Evolutionary conservation across 2,329 filamentous ascomycete genomes (phyloP).

Genomic region (Biscogniauxia marginata): DNA sequence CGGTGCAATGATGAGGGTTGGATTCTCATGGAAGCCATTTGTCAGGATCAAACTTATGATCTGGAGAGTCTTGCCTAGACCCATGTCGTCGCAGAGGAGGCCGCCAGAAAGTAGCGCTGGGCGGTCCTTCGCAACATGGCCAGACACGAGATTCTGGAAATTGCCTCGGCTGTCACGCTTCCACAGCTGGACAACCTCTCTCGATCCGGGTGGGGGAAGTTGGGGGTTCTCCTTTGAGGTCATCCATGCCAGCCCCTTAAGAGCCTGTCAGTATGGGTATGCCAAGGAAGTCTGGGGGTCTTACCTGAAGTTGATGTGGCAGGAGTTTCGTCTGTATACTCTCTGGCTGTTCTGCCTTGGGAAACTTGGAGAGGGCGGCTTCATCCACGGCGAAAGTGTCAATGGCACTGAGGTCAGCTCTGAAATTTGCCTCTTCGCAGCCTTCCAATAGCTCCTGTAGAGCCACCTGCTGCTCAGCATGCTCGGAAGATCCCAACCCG

Average conservation of each 20-base stretch:
- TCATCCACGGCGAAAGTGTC: conserved; percentile 73
- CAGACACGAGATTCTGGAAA: conserved; percentile 70
- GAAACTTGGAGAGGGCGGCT: conserved; percentile 67
- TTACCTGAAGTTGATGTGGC: conserved; percentile 71
- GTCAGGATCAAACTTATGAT: conserved; percentile 75
- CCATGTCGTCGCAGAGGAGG: conserved; percentile 91
- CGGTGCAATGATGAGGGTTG: conserved; percentile 78
- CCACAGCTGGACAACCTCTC: conserved; percentile 75
- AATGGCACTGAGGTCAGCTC: conserved; percentile 61
- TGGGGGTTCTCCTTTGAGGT: conserved; percentile 69
- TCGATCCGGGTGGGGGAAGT: conserved; percentile 57
- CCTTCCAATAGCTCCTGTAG: conserved; percentile 64
- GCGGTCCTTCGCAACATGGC: conserved; percentile 56
- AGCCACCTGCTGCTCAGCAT: conserved; percentile 41
- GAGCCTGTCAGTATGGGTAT: conserved; percentile 15
- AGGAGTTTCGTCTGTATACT: conserved; percentile 66
- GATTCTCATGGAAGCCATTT: conserved; percentile 47
- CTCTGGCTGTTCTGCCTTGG: conserved; percentile 67
- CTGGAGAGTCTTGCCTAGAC: conserved; percentile 84
- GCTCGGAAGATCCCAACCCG: conserved; percentile 26
- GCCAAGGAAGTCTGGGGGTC: conserved; percentile 6
- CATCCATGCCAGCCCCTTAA: conserved; percentile 81
- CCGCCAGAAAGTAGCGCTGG: conserved; percentile 74
- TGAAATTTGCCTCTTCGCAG: conserved; percentile 67
- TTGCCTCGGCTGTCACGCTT: conserved; percentile 47